These are phyloP conservation scores for Penicillium sp. DNA, from an alignment of 2,329 filamentous ascomycete genomes.

Conservation along the genomic window DNA sequence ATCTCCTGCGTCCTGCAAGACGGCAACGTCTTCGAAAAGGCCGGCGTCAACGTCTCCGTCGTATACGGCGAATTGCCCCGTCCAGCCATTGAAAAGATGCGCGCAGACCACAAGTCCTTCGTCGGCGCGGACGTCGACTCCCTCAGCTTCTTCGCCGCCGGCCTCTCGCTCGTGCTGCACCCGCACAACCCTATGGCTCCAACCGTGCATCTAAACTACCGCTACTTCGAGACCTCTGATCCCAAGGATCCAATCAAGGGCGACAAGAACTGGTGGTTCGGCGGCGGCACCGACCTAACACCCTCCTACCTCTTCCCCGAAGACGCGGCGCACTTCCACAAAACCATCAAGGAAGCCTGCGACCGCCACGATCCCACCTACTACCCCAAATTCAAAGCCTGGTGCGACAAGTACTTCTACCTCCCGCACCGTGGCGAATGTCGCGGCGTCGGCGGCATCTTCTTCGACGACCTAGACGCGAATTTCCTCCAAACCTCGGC, in stretches of 20 bases:
- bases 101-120: slow-evolving; percentile 89
- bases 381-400: slow-evolving; percentile 93
- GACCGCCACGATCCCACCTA: slow-evolving; percentile 91
- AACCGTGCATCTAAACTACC: slow-evolving; percentile 96
- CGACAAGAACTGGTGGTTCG: slow-evolving; percentile 91
- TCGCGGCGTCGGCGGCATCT: slow-evolving; percentile 91
- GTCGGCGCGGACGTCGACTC: slow-evolving; percentile 73
- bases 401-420: slow-evolving; percentile 97
- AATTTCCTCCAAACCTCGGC: slow-evolving; percentile 41
- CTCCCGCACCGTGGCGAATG: slow-evolving; percentile 88
- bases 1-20: slow-evolving; percentile 95
- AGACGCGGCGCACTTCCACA: slow-evolving; percentile 95
- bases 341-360: slow-evolving; percentile 86
- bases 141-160: slow-evolving; percentile 92
- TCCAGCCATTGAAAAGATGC: slow-evolving; percentile 88
- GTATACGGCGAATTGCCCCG: slow-evolving; percentile 91
- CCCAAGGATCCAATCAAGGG: slow-evolving; percentile 69
- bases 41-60: slow-evolving; percentile 89
- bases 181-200: slow-evolving; percentile 95
- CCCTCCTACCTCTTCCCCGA: slow-evolving; percentile 95
- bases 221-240: slow-evolving; percentile 95
- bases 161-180: slow-evolving; percentile 89
- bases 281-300: slow-evolving; percentile 90
- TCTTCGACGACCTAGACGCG: slow-evolving; percentile 94
- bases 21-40: slow-evolving; percentile 97